Evolutionary conservation across 495 filamentous ascomycete genomes (phyloP), one percentile per base, ranked within the genome.

Genomic region (Aspergillus sclerotiicarbonarius): DNA sequence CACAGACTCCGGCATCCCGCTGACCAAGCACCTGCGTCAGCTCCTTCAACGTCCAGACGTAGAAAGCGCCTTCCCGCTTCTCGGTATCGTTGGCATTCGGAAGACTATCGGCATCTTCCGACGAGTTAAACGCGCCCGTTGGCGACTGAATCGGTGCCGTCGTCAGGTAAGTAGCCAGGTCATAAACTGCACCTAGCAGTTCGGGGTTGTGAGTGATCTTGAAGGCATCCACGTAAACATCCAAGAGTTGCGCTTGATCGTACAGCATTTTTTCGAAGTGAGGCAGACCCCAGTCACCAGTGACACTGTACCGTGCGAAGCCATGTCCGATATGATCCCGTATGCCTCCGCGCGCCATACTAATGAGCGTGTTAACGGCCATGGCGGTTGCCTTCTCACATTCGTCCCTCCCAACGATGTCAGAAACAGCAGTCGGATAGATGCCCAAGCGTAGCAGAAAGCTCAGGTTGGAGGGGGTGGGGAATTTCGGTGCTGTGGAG

Each of bases 181-280:
- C 92, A 62, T 90, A 86, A 12, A 95, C 90, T 6, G 88, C 86
- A 43, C 89, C 88, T 8, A 92, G 82, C 47, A 96, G 78, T 66
- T 93, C 88, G 18, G 80, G 71, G 33, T 89, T 82, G 56, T 83
- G 79, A 9, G 85, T 87, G 6, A 89, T 73, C 10, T 92, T 80
- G 76, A 91, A 98, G 0, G 89, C 93, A 66, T 98, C 93, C 6
- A 96, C 79, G 66, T 95, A 98, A 20, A 91, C 82, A 58, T 89
- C 82, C 13, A 98, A 72, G 12, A 98, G 82, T 59, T 97, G 88
- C 8, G 89, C 90, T 62, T 98, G 93, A 67, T 98, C 95, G 56
- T 93, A 92, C 3, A 97, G 83, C 90, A 98, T 96, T 80, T 98
- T 98, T 73, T 98, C 94, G 66, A 98, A 98, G 66, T 96, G 92